Percentiles rank a stretch among this genome's conserved stretches.
Evolutionary conservation across 2,329 filamentous ascomycete genomes (phyloP).

Genomic region (Aspergillus sp.): DNA sequence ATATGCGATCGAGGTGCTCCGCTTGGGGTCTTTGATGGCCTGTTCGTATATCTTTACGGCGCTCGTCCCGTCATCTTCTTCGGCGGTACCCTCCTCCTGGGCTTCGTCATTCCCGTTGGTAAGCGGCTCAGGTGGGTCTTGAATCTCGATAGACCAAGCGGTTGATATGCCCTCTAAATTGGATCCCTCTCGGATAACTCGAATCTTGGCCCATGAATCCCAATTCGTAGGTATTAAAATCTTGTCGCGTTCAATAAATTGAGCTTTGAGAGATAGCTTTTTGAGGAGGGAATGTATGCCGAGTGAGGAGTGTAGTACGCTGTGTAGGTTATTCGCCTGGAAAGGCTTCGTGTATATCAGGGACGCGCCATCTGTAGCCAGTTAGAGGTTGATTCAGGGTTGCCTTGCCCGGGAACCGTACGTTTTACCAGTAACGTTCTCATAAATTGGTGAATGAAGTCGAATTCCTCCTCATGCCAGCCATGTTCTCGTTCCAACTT

Average conservation of each 20-base stretch:
- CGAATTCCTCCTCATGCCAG: constrained; percentile 96
- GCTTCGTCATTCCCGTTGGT: constrained; percentile 27
- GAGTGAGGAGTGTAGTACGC: constrained; percentile 78
- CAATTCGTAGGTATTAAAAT: constrained; percentile 94
- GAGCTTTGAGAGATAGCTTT: constrained; percentile 77
- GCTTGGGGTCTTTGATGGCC: constrained; percentile 73
- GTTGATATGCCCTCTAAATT: constrained; percentile 84
- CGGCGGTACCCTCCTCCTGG: constrained; percentile 16
- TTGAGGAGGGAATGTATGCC: constrained; percentile 82
- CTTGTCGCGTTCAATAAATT: constrained; percentile 90
- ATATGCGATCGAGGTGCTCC: constrained; percentile 58
- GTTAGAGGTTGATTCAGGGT: constrained; percentile 13
- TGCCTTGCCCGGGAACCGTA: constrained; percentile 46
- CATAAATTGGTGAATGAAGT: constrained; percentile 90
- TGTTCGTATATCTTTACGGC: constrained; percentile 75
- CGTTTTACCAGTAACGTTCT: constrained; percentile 85
- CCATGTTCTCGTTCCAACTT: constrained; percentile 81
- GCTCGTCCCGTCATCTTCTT: constrained; percentile 48
- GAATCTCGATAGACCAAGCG: constrained; percentile 83
- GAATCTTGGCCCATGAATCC: constrained; percentile 98
- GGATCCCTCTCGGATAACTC: constrained; percentile 86
- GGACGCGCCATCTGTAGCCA: constrained; percentile 68
- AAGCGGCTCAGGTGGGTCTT: constrained; percentile 48
- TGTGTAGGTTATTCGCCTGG: constrained; percentile 72
- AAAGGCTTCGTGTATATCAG: constrained; percentile 82